Percentiles rank a stretch among this genome's conserved stretches.
phyloP scores from a whole-genome alignment of 1,139 yeast genomes.

The Diutina scorzettiae region DNA sequence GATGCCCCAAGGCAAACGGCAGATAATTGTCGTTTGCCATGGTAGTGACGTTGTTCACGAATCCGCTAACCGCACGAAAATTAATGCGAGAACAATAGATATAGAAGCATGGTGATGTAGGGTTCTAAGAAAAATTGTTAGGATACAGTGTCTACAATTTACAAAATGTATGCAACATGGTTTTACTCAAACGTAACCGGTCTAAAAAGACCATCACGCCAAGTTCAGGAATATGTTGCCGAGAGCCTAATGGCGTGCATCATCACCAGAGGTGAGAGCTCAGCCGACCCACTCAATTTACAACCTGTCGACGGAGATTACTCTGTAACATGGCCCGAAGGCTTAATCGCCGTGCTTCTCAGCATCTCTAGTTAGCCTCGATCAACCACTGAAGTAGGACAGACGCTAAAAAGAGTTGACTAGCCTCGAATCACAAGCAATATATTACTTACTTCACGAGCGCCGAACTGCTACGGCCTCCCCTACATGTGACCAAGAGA shows the following conservation, averaged over 20 bases:
- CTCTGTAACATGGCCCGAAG: conserved; percentile 48
- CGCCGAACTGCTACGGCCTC: conserved; percentile 48
- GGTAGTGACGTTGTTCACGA: too few relatives aligned
- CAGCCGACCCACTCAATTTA: conserved; percentile 51
- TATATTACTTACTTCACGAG: conserved; percentile 44
- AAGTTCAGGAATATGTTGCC: conserved; percentile 91
- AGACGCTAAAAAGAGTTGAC: conserved; percentile 14
- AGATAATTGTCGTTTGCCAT: too few relatives aligned
- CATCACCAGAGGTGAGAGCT: conserved; percentile 40
- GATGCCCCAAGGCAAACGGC: background rate
- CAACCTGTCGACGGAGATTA: conserved; percentile 82
- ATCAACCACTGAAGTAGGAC: conserved; percentile 50
- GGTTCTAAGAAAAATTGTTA: background rate
- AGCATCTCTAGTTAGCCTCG: conserved; percentile 20
- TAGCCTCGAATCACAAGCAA: background rate
- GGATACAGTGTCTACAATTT: background rate
- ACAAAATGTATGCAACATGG: conserved; percentile 5
- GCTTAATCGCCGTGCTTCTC: conserved; percentile 10
- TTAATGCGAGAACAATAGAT: too few relatives aligned
- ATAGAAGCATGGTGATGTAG: too few relatives aligned
- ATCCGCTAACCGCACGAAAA: too few relatives aligned
- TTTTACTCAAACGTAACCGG: conserved; percentile 82
- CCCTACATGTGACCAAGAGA: background rate
- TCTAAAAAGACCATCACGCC: conserved; percentile 60
- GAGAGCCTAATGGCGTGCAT: conserved; percentile 42